Base-by-base conservation (phyloP, 371 early-diverging fungal genomes). In the Saksenaea vasiformis region DNA sequence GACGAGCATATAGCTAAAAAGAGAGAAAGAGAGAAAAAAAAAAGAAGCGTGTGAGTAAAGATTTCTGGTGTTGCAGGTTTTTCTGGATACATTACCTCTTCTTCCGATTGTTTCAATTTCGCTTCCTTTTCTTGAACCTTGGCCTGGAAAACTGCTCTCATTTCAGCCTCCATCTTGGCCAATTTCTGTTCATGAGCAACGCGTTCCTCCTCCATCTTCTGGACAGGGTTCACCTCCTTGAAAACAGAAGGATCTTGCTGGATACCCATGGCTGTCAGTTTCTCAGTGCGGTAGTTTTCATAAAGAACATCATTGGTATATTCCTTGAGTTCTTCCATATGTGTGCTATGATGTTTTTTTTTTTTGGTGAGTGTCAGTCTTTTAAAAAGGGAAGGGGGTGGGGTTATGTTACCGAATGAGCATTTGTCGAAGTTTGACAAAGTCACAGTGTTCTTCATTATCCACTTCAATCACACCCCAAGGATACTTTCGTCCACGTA, bases 51-150 rank as follows among this genome's bases (percentile, higher is more conserved):
- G 13, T 24, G 38, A 19, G 8, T 19, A 13, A n/a, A 41, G 3
- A 8, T n/a, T n/a, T n/a, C n/a, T n/a, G n/a, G n/a, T n/a, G n/a
- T n/a, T n/a, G n/a, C n/a, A n/a, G n/a, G n/a, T n/a, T n/a, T n/a
- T n/a, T n/a, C n/a, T n/a, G n/a, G n/a, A n/a, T n/a, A n/a, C n/a
- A n/a, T n/a, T 78, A 90, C 87, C 77, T 98, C 98, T 72, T 97
- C 97, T 73, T 98, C 98, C 27, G 91, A 90, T 71, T 95, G 95
- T 83, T 95, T 96, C 71, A 98, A 82, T 84, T 97, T 97, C 58
- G 91, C 83, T 74, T 97, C 98, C 86, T 97, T 97, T 78, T 98
- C 98, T 64, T 95, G 93, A 11, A 98, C 97, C 87, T 98, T 98
- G 68, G 95, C 95, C 76, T 95, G 93, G 92, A 98, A 97, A 37